phyloP scores from a whole-genome alignment of 129 eudicot species.

The carrot (Daucus carota) region DH1_v3.0 NC_030388.2:23751501-23752000 shows the following conservation, averaged over 20 bases:
- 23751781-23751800: conserved; percentile 50
- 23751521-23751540: neutral
- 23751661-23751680: conserved; percentile 51
- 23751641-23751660: conserved; percentile 57
- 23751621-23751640: conserved; percentile 76
- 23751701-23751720: conserved; percentile 76
- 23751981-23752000: no score
- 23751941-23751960: conserved; percentile 13
- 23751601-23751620: conserved; percentile 60
- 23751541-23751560: neutral
- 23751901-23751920: conserved; percentile 61
- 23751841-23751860: conserved; percentile 60
- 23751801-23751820: conserved; percentile 68
- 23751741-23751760: conserved; percentile 61
- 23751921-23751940: conserved; percentile 80
- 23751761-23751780: conserved; percentile 46
- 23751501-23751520: conserved; percentile 20
- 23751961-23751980: no score
- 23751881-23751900: conserved; percentile 61
- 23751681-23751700: conserved; percentile 74
- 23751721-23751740: conserved; percentile 47
- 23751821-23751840: conserved; percentile 89
- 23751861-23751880: conserved; percentile 66
- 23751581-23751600: conserved; percentile 54
- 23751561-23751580: neutral